Percentiles rank a stretch among this genome's conserved stretches.
phyloP scores from a whole-genome alignment of 768 basidiomycete species.

The Paxillus involutus region DNA sequence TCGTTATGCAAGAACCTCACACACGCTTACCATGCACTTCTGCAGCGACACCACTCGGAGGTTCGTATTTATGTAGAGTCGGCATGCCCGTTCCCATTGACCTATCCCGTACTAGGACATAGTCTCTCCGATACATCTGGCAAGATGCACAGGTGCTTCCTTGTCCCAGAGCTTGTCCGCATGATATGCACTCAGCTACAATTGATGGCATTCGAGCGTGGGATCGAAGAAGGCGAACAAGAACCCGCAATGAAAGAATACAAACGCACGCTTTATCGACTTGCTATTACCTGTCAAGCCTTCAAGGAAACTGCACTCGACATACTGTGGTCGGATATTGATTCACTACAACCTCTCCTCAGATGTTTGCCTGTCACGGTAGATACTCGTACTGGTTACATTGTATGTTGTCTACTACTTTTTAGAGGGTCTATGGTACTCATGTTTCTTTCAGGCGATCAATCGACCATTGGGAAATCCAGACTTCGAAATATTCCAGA shows the following conservation, averaged over 20 bases:
- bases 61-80: too few relatives aligned
- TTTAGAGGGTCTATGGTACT: background rate
- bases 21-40: too few relatives aligned
- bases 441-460: background rate
- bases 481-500: slow-evolving; percentile 2
- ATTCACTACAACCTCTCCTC: slow-evolving; percentile 1
- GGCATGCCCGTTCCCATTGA: background rate
- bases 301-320: slow-evolving; percentile 5
- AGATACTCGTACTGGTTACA: background rate
- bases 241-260: background rate
- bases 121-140: background rate
- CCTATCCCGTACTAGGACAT: background rate
- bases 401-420: background rate
- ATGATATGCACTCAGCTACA: background rate
- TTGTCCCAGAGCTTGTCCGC: background rate
- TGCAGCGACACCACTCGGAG: background rate
- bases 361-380: background rate
- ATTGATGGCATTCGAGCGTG: background rate
- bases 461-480: background rate
- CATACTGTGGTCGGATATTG: slow-evolving; percentile 1
- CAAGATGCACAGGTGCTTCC: slow-evolving; percentile 3
- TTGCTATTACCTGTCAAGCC: slow-evolving; percentile 3
- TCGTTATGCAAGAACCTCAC: too few relatives aligned
- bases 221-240: background rate
- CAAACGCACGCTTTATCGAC: background rate